Evolutionary conservation across 2,329 filamentous ascomycete species (phyloP).

Genomic region (Trichoderma harzianum): DNA sequence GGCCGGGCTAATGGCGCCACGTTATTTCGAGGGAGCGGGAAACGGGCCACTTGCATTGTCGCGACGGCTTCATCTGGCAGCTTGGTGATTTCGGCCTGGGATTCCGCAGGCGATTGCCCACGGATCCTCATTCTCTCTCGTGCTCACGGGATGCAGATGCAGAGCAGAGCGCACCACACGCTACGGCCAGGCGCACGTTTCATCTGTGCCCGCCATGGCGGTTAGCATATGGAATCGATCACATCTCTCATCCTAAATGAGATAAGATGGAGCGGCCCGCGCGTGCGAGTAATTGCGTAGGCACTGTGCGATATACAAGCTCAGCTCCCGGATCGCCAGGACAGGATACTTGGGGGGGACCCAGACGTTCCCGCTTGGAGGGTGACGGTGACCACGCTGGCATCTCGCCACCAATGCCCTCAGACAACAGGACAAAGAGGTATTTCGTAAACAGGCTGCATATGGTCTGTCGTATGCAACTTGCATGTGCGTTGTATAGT

Average conservation of each 20-base stretch:
- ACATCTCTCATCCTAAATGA: conserved; percentile 16
- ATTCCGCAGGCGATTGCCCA: neutral
- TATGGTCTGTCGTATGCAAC: neutral
- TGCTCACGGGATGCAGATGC: neutral
- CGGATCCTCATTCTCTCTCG: neutral
- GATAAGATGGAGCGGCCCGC: conserved; percentile 17
- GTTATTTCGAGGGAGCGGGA: neutral
- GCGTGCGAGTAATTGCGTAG: conserved; percentile 10
- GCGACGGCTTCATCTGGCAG: neutral
- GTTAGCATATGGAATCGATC: conserved; percentile 16
- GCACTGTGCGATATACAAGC: conserved; percentile 19
- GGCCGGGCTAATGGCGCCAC: neutral
- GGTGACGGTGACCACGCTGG: conserved; percentile 5
- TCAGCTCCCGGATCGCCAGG: conserved; percentile 18
- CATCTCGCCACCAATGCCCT: neutral
- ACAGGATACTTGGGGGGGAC: conserved; percentile 9
- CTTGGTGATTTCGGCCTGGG: neutral
- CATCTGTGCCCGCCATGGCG: conserved; percentile 8
- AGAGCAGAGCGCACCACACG: neutral
- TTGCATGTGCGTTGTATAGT: neutral
- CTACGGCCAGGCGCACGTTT: neutral
- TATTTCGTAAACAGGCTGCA: neutral
- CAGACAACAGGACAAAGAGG: neutral
- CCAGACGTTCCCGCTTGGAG: neutral
- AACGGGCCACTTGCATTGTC: neutral